Conservation (phyloP, 495 filamentous ascomycete genomes). For the Trichoderma reesei region DNA sequence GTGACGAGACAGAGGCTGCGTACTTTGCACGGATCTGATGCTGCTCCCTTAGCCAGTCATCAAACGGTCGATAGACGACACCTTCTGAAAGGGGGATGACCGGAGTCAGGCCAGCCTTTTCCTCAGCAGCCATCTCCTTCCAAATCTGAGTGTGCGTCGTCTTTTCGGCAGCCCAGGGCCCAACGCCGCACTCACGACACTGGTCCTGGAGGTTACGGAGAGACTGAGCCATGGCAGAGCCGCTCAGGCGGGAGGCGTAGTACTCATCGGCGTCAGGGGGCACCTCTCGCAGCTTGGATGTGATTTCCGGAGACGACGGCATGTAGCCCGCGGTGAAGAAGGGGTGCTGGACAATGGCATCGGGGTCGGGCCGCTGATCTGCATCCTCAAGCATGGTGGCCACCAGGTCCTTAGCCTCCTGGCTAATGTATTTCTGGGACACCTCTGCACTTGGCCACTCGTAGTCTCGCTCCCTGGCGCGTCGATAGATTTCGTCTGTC, state of each 20-base stretch:
- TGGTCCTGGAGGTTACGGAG: conserved; percentile 30
- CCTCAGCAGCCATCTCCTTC: conserved; percentile 60
- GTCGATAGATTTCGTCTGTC: conserved; percentile 75
- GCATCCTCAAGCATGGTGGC: conserved; percentile 65
- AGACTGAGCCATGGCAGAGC: conserved; percentile 21
- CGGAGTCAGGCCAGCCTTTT: conserved; percentile 58
- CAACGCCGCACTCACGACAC: conserved; percentile 38
- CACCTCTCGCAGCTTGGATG: conserved; percentile 36
- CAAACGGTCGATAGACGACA: conserved; percentile 55
- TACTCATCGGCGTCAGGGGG: conserved; percentile 36
- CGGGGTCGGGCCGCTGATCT: conserved; percentile 62
- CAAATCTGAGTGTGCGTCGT: conserved; percentile 49
- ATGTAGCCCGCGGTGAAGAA: conserved; percentile 65
- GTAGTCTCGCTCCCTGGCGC: conserved; percentile 60
- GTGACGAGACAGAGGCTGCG: conserved; percentile 9
- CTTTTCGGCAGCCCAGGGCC: conserved; percentile 34
- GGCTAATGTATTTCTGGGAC: conserved; percentile 40
- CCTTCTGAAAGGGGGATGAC: conserved; percentile 57
- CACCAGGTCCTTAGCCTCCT: conserved; percentile 70
- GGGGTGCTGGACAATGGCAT: conserved; percentile 70
- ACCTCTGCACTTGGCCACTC: conserved; percentile 57
- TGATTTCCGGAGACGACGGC: conserved; percentile 40
- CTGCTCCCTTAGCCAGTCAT: conserved; percentile 30
- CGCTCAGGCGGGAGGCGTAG: conserved; percentile 22
- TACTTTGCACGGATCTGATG: conserved; percentile 14